A percentile compares a stretch with the other conserved stretches of the same genome.
These are phyloP conservation scores for Kandelia obovata DNA, from an alignment of 345 rosid genomes.

Conservation along the genomic window DNA sequence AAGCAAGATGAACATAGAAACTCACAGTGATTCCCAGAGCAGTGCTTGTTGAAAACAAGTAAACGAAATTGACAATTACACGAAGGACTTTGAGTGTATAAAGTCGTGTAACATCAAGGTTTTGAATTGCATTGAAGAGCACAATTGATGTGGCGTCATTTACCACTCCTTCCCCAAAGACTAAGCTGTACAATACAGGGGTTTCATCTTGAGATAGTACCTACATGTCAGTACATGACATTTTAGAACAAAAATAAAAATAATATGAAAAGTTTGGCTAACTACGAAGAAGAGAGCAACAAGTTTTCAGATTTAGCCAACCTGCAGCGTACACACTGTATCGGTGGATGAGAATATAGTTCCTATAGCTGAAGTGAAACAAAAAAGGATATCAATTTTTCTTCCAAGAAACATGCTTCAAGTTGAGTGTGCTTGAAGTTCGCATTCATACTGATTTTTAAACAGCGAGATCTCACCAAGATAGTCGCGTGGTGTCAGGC, in stretches of 20 bases:
- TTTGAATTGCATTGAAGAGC: slow-evolving; percentile 76
- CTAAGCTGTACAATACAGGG: slow-evolving; percentile 77
- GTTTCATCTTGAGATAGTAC: slow-evolving; percentile 91
- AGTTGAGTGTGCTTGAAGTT: neutral
- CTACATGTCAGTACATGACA: slow-evolving; percentile 25
- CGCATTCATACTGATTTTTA: neutral
- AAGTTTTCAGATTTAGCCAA: slow-evolving; percentile 18
- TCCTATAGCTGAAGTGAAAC: slow-evolving; percentile 61
- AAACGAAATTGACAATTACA: slow-evolving; percentile 57
- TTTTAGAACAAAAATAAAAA: neutral
- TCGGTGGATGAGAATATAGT: slow-evolving; percentile 90
- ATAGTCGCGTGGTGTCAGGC: slow-evolving; percentile 55
- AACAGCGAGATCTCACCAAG: slow-evolving; percentile 48
- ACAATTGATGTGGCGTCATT: slow-evolving; percentile 91
- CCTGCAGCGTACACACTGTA: slow-evolving; percentile 95
- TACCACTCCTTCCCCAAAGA: slow-evolving; percentile 94
- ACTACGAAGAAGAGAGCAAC: neutral
- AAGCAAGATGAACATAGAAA: slow-evolving; percentile 4
- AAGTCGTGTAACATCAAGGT: slow-evolving; percentile 53
- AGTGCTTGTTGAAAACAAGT: slow-evolving; percentile 78
- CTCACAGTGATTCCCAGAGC: slow-evolving; percentile 66
- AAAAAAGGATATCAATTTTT: neutral
- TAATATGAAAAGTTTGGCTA: neutral
- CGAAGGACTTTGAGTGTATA: slow-evolving; percentile 39
- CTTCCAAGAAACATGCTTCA: too few relatives aligned